Percentiles rank a stretch among this genome's conserved stretches.
Conservation (phyloP, 129 eudicot genomes). For the Artemisia argyi region DNA sequence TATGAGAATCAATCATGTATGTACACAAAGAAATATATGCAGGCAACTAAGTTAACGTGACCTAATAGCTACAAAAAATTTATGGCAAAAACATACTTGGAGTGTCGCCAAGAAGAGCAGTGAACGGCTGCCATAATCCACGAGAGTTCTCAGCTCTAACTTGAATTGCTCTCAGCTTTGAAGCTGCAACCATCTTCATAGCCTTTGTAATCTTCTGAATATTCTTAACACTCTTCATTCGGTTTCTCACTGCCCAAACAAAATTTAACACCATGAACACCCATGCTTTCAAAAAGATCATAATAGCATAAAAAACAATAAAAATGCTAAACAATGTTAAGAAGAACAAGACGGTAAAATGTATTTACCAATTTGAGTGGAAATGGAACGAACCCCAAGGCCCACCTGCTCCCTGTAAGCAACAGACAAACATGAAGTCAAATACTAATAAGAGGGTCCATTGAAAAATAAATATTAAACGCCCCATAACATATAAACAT, state of each 20-base stretch:
- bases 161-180: constrained; percentile 95
- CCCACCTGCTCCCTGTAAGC: constrained; percentile 65
- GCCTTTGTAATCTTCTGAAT: constrained; percentile 99
- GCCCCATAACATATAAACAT: no score
- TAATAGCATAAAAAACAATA: not conserved
- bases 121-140: constrained; percentile 98
- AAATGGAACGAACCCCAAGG: constrained; percentile 77
- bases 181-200: constrained; percentile 99
- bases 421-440: constrained; percentile 14
- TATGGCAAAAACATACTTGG: constrained; percentile 63
- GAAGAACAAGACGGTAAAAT: constrained; percentile 1
- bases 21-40: not conserved
- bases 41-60: not conserved
- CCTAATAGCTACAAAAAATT: not conserved
- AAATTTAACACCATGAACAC: constrained; percentile 17
- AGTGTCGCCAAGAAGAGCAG: constrained; percentile 96
- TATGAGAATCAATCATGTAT: not conserved
- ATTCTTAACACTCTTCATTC: constrained; percentile 91
- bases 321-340: not conserved
- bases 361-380: constrained; percentile 90
- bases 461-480: no score
- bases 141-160: constrained; percentile 93
- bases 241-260: constrained; percentile 70
- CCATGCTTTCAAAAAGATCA: constrained; percentile 3
- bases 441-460: no score